Evolutionary conservation across 2,329 filamentous ascomycete genomes (phyloP), one percentile per base, ranked within the genome.

Genomic region (Myriosclerotinia scirpicola): DNA sequence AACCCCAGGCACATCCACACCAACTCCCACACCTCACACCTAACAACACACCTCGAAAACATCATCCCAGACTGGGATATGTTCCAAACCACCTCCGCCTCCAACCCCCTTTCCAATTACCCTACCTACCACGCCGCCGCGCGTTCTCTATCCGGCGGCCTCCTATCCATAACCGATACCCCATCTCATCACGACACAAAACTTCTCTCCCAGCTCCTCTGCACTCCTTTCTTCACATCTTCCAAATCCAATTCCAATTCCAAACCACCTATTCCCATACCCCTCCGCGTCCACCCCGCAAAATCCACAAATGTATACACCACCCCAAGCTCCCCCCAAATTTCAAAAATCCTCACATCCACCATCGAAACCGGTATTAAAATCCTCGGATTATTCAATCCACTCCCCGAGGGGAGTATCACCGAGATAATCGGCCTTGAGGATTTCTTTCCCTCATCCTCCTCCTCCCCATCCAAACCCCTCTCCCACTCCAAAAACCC

Each of bases 101-200:
- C 44, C 26, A 20, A 44, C 17, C 12, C n/a, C n/a, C 64, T 15
- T 44, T 44, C 64, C 20, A 38, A 60, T 36, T 67, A 66, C 59
- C 63, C 67, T 2, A 53, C 46, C 17, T 70, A 69, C 36, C 65
- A 70, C 26, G 67, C 61, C 6, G 67, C 68, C 6, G 65, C 67
- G 3, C 61, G 68, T 22, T 58, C 56, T 54, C 62, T 70, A 38
- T 69, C 67, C 9, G 68, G 68, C 2, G 65, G 67, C 12, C 66
- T 68, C 14, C 65, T 69, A n/a, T 68, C 66, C 64, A 64, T 70
- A 50, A 69, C 69, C 12, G 69, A 70, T 12, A 54, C 30, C 12
- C 68, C 69, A 12, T 26, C 46, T 2, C 36, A 69, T 3, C 69
- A 69, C 38, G 46, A 70, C 17, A 22, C 52, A 0, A 44, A 12